Base-by-base conservation (phyloP, 768 basidiomycete genomes). In the Termitomyces sp. region DNA sequence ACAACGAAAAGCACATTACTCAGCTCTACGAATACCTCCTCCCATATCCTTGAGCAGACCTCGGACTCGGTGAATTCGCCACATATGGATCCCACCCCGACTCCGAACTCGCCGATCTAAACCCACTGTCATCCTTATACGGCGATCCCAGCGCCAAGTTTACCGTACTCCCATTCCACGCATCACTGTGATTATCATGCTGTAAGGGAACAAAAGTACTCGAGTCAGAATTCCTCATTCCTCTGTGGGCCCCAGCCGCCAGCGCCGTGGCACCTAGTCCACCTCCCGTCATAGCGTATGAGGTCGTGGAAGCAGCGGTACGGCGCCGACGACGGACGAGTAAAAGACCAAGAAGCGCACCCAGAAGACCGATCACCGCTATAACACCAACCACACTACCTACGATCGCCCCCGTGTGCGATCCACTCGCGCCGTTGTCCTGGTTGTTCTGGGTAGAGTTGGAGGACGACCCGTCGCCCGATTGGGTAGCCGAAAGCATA, bases 131-230 rank as follows among this genome's bases (percentile, higher is more conserved):
- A 50, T 76, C 75, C 27, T 61, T 63, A 57, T 76, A 74, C 18
- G 74, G 73, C 58, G 41, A 27, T 12, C 29, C 44, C 20, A 72
- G 64, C 37, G 72, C 68, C 61, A 86, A 66, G 64, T 76, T 80
- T 36, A 69, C 67, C 20, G 68, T 76, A 67, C 85, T 87, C 47
- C 76, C 74, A 61, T 83, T 82, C 84, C 84, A 86, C 48, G 79
- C 76, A 62, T 75, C 76, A 63, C 79, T 83, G 55, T 74, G 63
- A 64, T 82, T 85, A 55, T 79, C 81, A 67, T 86, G 85, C 62
- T 82, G 81, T 64, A 90, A 68, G n/a, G 88, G 88, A 52, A 87
- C 74, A 65, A 90, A 89, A 36, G 86, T 80, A 60, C 84, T 86
- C 64, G 85, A 83, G 72, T 87, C 82, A 60, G 85, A 85, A 71